These are phyloP conservation scores for Thalassiosira mediterranea DNA, from an alignment of 352 stramenopile species.

Conservation along the genomic window DNA sequence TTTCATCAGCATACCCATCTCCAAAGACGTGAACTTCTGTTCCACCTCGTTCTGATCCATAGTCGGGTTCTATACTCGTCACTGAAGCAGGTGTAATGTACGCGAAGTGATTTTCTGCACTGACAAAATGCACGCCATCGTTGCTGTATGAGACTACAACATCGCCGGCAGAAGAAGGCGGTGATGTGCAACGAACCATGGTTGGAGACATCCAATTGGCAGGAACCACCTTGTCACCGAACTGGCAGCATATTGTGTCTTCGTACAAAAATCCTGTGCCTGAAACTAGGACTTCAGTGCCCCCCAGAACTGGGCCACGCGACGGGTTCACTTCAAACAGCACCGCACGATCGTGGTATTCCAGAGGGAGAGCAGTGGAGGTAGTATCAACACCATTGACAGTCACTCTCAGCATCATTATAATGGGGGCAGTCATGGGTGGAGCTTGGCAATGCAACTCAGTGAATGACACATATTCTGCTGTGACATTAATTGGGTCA, in stretches of 20 bases:
- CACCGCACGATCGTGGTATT: conserved; percentile 23
- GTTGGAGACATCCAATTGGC: conserved; percentile 36
- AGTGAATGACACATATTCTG: conserved; percentile 56
- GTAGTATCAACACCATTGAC: conserved; percentile 76
- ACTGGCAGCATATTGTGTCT: conserved; percentile 42
- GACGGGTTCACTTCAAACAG: conserved; percentile 36
- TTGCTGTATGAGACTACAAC: conserved; percentile 55
- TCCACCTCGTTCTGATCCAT: conserved; percentile 24
- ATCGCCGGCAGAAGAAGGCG: conserved; percentile 18
- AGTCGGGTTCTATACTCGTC: conserved; percentile 28
- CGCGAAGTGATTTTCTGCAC: conserved; percentile 26
- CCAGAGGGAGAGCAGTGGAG: conserved; percentile 22
- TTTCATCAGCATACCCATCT: conserved; percentile 36
- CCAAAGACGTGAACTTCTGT: conserved; percentile 43
- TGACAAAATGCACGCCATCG: conserved; percentile 48
- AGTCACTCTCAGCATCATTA: conserved; percentile 68
- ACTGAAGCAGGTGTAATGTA: conserved; percentile 35
- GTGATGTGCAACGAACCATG: conserved; percentile 39
- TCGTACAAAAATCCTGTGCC: conserved; percentile 50
- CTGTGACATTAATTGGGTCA: conserved; percentile 20
- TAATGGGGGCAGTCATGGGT: conserved; percentile 20
- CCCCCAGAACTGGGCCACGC: conserved; percentile 21
- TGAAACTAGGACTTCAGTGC: conserved; percentile 36
- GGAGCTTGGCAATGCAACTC: conserved; percentile 67
- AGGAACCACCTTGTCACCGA: conserved; percentile 35